phyloP scores from a whole-genome alignment of 768 basidiomycete genomes.

The Saitozyma podzolica region DNA sequence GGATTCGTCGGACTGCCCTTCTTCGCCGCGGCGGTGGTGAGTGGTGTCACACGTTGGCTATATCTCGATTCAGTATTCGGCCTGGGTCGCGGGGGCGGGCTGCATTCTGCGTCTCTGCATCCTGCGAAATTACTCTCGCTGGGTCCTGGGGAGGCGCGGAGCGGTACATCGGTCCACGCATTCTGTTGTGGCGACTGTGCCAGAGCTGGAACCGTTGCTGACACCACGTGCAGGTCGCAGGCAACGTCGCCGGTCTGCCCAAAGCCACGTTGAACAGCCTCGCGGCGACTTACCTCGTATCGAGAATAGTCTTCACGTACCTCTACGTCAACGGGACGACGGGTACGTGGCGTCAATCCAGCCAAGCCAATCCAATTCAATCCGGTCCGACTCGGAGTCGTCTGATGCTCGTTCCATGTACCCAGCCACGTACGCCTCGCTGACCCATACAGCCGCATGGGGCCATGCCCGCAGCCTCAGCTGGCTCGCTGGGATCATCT shows the following conservation, averaged over 20 bases:
- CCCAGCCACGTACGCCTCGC: too few species aligned
- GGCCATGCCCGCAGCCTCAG: too few species aligned
- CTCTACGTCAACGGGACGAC: slow-evolving; percentile 41
- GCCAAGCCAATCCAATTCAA: too few species aligned
- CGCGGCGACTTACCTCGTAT: slow-evolving; percentile 31
- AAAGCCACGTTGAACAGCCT: slow-evolving; percentile 32
- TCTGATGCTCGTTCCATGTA: too few species aligned
- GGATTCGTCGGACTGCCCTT: slow-evolving; percentile 32
- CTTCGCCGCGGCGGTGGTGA: slow-evolving; percentile 38
- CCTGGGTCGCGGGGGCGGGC: background rate
- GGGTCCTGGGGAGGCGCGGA: background rate
- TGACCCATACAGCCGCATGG: too few species aligned
- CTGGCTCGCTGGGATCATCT: too few species aligned
- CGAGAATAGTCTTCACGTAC: slow-evolving; percentile 27
- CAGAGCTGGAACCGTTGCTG: too few species aligned
- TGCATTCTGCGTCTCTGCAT: background rate
- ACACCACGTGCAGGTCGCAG: slow-evolving; percentile 25
- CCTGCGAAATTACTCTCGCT: background rate
- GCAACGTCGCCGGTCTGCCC: slow-evolving; percentile 35
- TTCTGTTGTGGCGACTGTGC: too few species aligned
- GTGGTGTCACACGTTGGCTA: background rate
- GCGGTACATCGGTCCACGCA: background rate
- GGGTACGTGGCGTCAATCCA: slow-evolving; percentile 14
- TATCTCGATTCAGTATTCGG: background rate
- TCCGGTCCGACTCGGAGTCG: too few species aligned